phyloP scores from a whole-genome alignment of 2,329 filamentous ascomycete species.

The Chaetomiaceae sp. region DNA sequence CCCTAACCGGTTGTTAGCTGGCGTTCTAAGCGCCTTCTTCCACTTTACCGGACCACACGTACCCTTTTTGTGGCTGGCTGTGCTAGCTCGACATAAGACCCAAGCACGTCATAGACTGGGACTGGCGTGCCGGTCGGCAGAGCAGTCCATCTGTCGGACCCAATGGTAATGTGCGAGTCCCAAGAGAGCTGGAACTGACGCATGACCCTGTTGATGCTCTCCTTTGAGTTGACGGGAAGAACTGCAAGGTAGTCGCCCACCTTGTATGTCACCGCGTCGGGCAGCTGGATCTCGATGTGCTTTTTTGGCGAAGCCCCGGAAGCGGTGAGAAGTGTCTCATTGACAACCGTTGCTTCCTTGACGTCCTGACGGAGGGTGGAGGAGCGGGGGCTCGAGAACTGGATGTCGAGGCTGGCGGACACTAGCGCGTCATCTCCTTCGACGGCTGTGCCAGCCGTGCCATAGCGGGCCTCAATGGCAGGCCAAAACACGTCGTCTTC shows the following conservation, averaged over 20 bases:
- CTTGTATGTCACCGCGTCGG: constrained; percentile 60
- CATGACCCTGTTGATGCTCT: constrained; percentile 60
- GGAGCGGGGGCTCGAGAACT: constrained; percentile 51
- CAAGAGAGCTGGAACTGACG: constrained; percentile 62
- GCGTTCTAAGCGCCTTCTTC: too few species aligned
- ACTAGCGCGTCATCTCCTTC: constrained; percentile 31
- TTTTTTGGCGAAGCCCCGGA: constrained; percentile 44
- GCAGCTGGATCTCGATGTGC: constrained; percentile 64
- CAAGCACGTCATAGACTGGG: constrained; percentile 59
- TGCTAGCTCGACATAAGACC: constrained; percentile 67
- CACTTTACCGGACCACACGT: too few species aligned
- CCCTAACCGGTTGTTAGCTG: constrained; percentile 32
- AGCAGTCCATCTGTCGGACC: constrained; percentile 45
- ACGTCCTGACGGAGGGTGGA: constrained; percentile 60
- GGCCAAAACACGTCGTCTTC: constrained; percentile 53
- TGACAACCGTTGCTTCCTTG: constrained; percentile 55
- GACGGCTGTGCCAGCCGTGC: constrained; percentile 14
- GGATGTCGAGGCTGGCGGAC: constrained; percentile 38
- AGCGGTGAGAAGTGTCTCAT: constrained; percentile 45
- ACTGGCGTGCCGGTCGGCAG: constrained; percentile 55
- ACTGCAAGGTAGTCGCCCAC: constrained; percentile 74
- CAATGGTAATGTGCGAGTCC: constrained; percentile 63
- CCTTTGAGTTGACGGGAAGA: constrained; percentile 63
- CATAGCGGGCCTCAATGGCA: constrained; percentile 44
- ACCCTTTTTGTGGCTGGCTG: constrained; percentile 68